Conservation (phyloP, 768 basidiomycete species). For the Lentinula boryana region DNA sequence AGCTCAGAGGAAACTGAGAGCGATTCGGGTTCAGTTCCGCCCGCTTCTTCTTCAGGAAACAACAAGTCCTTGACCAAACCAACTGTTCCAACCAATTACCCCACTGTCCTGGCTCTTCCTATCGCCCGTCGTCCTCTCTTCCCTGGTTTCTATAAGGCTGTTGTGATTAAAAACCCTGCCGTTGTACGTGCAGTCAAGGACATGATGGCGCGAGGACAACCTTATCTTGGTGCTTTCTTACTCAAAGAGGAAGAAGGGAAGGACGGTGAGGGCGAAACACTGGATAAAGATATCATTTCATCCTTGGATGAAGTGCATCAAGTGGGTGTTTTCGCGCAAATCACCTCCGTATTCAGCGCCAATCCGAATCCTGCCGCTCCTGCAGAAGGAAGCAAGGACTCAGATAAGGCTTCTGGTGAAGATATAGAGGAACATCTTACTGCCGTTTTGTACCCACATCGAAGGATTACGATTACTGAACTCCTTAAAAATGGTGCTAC, state of each 20-base stretch:
- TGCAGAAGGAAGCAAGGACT: slow-evolving; percentile 18
- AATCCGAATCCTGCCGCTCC: slow-evolving; percentile 20
- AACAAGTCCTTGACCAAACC: slow-evolving; percentile 70
- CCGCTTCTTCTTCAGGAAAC: slow-evolving; percentile 24
- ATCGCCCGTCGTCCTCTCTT: slow-evolving; percentile 94
- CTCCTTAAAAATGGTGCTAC: slow-evolving; percentile 63
- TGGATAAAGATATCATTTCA: slow-evolving; percentile 87
- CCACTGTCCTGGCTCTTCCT: slow-evolving; percentile 90
- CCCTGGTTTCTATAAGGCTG: slow-evolving; percentile 97
- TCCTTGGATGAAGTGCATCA: slow-evolving; percentile 83
- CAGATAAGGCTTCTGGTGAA: slow-evolving; percentile 27
- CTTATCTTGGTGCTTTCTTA: slow-evolving; percentile 94
- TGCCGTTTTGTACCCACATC: slow-evolving; percentile 90
- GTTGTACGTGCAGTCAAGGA: slow-evolving; percentile 94
- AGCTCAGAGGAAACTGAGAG: not conserved
- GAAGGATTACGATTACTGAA: slow-evolving; percentile 84
- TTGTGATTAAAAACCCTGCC: slow-evolving; percentile 84
- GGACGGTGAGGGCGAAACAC: not conserved
- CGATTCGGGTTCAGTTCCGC: not conserved
- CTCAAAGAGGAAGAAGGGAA: slow-evolving; percentile 84
- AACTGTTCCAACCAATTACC: slow-evolving; percentile 85
- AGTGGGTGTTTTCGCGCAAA: slow-evolving; percentile 96
- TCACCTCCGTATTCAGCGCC: slow-evolving; percentile 85
- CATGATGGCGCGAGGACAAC: slow-evolving; percentile 94
- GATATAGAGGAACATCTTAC: slow-evolving; percentile 88